Conservation (phyloP, 192 early-diverging fungal genomes). For the Gamsiella multidivaricata region DNA sequence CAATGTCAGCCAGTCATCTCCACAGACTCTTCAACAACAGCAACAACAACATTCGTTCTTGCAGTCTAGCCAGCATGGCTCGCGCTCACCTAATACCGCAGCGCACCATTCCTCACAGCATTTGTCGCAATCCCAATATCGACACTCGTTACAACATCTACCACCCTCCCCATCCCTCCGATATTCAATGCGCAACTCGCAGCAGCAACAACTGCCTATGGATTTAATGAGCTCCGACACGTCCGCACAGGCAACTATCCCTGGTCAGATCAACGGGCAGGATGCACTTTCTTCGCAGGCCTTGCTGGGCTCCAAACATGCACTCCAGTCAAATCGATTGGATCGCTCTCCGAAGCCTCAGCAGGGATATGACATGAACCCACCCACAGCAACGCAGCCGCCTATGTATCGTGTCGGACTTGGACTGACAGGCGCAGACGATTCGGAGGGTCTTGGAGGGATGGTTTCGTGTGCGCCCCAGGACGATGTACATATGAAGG, state of each 20-base stretch:
- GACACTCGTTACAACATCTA: background rate
- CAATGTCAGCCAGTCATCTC: background rate
- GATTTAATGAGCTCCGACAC: background rate
- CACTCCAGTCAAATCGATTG: background rate
- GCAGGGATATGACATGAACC: background rate
- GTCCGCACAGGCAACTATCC: too few species aligned
- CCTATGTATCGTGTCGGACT: background rate
- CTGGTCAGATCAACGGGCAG: background rate
- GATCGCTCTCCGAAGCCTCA: background rate
- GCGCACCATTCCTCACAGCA: conserved; percentile 16
- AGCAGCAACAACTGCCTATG: conserved; percentile 9
- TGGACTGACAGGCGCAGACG: background rate
- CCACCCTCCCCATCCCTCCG: background rate
- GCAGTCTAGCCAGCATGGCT: conserved; percentile 20
- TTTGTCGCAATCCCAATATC: conserved; percentile 7
- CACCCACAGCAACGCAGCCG: background rate
- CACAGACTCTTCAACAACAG: conserved; percentile 5
- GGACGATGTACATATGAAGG: background rate
- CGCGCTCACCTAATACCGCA: background rate
- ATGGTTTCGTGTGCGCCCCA: background rate
- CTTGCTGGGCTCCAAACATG: too few species aligned
- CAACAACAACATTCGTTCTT: conserved; percentile 29
- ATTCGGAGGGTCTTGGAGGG: background rate
- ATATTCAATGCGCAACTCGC: background rate
- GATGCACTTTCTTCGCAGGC: background rate